phyloP scores from a whole-genome alignment of 352 stramenopile species.

The Phytophthora agathidicida region DNA sequence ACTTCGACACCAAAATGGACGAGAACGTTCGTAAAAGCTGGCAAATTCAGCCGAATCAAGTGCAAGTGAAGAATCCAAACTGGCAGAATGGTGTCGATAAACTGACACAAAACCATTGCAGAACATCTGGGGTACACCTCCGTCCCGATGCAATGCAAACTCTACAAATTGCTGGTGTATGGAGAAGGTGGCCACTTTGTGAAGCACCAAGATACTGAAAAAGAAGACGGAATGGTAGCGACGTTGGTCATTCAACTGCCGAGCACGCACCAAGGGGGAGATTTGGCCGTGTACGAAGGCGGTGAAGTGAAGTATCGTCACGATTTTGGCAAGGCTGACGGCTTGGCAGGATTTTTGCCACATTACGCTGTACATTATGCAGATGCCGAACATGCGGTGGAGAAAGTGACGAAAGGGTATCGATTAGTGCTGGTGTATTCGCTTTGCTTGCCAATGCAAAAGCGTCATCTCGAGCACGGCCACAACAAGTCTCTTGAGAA shows the following conservation, averaged over 20 bases:
- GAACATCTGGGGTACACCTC: slow-evolving; percentile 9
- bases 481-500: neutral
- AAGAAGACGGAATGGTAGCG: slow-evolving; percentile 51
- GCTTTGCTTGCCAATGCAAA: slow-evolving; percentile 16
- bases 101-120: slow-evolving; percentile 2
- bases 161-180: slow-evolving; percentile 6
- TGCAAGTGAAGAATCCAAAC: slow-evolving; percentile 6
- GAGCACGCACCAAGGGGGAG: slow-evolving; percentile 11
- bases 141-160: slow-evolving; percentile 5
- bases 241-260: slow-evolving; percentile 48
- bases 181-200: slow-evolving; percentile 44
- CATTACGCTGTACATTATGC: slow-evolving; percentile 30
- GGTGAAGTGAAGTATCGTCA: slow-evolving; percentile 4
- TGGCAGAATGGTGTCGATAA: slow-evolving; percentile 9
- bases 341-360: slow-evolving; percentile 1
- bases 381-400: slow-evolving; percentile 26
- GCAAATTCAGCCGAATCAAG: slow-evolving; percentile 3
- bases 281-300: slow-evolving; percentile 20
- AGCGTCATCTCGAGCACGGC: neutral
- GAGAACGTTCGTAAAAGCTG: slow-evolving; percentile 17
- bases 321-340: slow-evolving; percentile 21
- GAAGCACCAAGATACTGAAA: slow-evolving; percentile 57
- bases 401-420: slow-evolving; percentile 27
- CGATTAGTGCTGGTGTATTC: slow-evolving; percentile 26
- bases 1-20: slow-evolving; percentile 1